A percentile compares a stretch with the other conserved stretches of the same genome.
Evolutionary conservation across 169 alveolate genomes (phyloP).

Genomic region (Eimeria nieschulzi): DNA sequence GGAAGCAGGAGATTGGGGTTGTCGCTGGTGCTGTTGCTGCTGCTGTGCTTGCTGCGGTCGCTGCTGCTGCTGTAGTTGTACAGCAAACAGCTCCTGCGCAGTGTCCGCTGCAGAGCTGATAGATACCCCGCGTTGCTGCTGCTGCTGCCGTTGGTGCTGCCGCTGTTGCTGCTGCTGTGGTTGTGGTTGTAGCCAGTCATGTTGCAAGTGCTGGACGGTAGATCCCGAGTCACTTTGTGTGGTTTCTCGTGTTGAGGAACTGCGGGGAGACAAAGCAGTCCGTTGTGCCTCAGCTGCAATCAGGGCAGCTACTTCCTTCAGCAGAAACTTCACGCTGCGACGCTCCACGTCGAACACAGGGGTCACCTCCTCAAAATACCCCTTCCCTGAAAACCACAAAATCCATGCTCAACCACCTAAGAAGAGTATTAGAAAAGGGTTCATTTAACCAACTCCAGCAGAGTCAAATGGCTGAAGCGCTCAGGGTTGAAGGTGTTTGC

Average conservation of each 20-base stretch:
- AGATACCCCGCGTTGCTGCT: too few species aligned
- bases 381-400: not conserved
- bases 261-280: not conserved
- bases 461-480: too few species aligned
- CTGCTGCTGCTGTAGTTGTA: not conserved
- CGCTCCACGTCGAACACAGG: not conserved
- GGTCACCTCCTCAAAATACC: not conserved
- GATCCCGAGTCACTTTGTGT: not conserved
- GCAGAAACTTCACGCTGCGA: not conserved
- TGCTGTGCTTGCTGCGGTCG: not conserved
- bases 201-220: too few species aligned
- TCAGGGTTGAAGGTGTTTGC: not conserved
- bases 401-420: not conserved
- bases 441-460: too few species aligned
- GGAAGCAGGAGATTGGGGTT: too few species aligned
- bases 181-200: too few species aligned
- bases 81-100: not conserved
- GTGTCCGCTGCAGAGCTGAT: too few species aligned
- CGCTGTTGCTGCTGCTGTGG: too few species aligned
- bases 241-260: not conserved
- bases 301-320: not conserved
- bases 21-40: not conserved
- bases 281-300: not conserved
- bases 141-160: too few species aligned
- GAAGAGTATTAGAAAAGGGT: too few species aligned